These are phyloP conservation scores for Quillaja saponaria DNA, from an alignment of 306 rosid species.

Conservation along the genomic window DNA sequence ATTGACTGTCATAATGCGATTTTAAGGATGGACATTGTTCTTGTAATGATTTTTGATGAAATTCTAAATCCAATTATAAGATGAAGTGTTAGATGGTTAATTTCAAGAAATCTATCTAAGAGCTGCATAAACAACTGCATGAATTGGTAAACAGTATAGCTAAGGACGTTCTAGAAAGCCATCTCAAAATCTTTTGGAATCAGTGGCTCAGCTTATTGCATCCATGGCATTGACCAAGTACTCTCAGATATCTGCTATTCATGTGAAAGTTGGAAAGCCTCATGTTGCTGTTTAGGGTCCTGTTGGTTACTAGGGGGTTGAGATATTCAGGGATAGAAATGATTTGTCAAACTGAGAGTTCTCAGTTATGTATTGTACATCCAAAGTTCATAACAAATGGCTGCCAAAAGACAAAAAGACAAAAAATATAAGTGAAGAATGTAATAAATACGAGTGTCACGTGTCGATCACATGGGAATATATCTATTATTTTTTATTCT, in stretches of 20 bases:
- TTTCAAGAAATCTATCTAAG: too few relatives aligned
- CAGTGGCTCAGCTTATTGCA: constrained; percentile 75
- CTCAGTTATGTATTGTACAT: background rate
- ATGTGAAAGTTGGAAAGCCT: constrained; percentile 85
- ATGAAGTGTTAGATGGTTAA: too few relatives aligned
- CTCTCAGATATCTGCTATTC: constrained; percentile 61
- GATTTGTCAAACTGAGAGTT: constrained; percentile 35
- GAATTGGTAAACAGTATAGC: constrained; percentile 55
- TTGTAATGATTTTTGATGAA: too few relatives aligned
- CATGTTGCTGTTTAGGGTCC: constrained; percentile 75
- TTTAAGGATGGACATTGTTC: too few relatives aligned
- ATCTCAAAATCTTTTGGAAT: constrained; percentile 71
- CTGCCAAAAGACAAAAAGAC: too few relatives aligned
- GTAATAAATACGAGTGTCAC: too few relatives aligned
- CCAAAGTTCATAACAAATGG: background rate
- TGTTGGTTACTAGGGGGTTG: constrained; percentile 81
- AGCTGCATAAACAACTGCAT: too few relatives aligned
- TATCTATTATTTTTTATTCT: too few relatives aligned
- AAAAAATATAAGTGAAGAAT: too few relatives aligned
- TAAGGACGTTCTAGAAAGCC: constrained; percentile 69
- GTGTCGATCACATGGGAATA: too few relatives aligned
- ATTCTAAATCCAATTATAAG: too few relatives aligned
- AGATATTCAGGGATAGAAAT: constrained; percentile 68
- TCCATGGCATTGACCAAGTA: constrained; percentile 42
- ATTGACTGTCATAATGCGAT: too few relatives aligned